A percentile compares a stretch with the other conserved stretches of the same genome.
phyloP scores from a whole-genome alignment of 2,329 filamentous ascomycete genomes.

The Fusarium sp. region DNA sequence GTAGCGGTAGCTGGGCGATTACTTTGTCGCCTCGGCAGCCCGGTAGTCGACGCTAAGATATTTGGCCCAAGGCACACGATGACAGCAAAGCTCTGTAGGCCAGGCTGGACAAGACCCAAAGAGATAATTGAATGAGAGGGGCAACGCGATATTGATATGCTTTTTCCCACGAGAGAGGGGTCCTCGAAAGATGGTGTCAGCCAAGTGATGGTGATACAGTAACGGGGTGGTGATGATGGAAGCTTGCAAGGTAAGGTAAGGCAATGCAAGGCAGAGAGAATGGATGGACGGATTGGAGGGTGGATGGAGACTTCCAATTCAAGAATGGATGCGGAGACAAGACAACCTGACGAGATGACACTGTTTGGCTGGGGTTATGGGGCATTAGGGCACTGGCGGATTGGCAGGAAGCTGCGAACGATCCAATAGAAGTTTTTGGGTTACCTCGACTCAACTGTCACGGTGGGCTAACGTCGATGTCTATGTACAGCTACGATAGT shows the following conservation, averaged over 20 bases:
- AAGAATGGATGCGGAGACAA: constrained; percentile 30
- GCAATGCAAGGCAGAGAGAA: constrained; percentile 3
- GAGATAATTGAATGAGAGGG: constrained; percentile 25
- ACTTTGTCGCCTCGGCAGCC: constrained; percentile 43
- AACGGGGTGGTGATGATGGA: constrained; percentile 31
- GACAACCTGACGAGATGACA: background rate
- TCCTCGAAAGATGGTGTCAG: constrained; percentile 40
- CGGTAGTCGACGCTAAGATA: constrained; percentile 41
- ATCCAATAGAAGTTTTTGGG: constrained; percentile 39
- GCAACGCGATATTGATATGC: constrained; percentile 45
- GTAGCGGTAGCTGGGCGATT: constrained; percentile 40
- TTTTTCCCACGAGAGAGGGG: constrained; percentile 37
- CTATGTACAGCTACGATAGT: constrained; percentile 17
- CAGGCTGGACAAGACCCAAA: constrained; percentile 7
- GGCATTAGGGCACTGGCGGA: constrained; percentile 22
- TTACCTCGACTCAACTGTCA: constrained; percentile 37
- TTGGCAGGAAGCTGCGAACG: constrained; percentile 27
- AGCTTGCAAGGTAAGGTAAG: constrained; percentile 15
- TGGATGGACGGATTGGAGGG: constrained; percentile 2
- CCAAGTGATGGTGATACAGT: constrained; percentile 35
- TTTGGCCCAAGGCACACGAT: constrained; percentile 36
- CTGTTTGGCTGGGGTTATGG: constrained; percentile 18
- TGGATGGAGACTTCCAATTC: constrained; percentile 20
- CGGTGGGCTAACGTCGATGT: constrained; percentile 31
- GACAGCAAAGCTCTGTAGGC: constrained; percentile 22